Evolutionary conservation across 345 rosid genomes (phyloP), one percentile per base, ranked within the genome.

Genomic region (Moringa oleifera): DNA sequence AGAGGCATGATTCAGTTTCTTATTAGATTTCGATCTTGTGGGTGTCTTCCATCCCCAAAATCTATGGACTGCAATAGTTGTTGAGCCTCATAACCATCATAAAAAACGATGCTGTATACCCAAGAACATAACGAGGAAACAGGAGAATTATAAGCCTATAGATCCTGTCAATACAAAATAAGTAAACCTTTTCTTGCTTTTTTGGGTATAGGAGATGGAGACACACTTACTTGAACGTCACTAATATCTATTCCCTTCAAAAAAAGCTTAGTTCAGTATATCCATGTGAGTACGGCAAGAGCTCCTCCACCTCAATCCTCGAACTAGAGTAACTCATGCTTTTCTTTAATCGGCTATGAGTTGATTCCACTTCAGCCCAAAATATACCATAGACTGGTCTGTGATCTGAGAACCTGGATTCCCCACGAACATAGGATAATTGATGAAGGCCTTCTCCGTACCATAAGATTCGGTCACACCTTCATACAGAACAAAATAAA

Each of bases 401-500:
- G 68, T 94, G 99, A 73, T 94, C 99, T 0, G 99, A 94, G 79
- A 94, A 94, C 69, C 81, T 77, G 12, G 99, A 94, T 77, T 94
- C 99, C 0, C 95, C 99, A 23, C 96, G 87, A 13, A 88, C 97
- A 58, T 94, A 94, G 21, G 90, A 81, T 75, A 80, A 47, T 51
- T 94, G 99, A 47, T 90, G 99, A 50, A 94, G 80, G 53, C 99
- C 99, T 81, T 88, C 95, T 58, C 99, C 99, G 63, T 85, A 53
- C 99, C 99, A 94, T 62, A 94, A 60, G 77, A 94, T 94, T 63
- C 99, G 57, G 73, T 94, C 99, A 41, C 99, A 94, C 99, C 99
- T 94, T 72, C 20, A 63, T 52, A 60, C 21, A 36, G 25, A 25
- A 24, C 9, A 59, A 55, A 67, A 20, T 6, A 15, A 60, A 18